Conservation (phyloP, 1,139 yeast species). For the Geotrichum siamense region DNA sequence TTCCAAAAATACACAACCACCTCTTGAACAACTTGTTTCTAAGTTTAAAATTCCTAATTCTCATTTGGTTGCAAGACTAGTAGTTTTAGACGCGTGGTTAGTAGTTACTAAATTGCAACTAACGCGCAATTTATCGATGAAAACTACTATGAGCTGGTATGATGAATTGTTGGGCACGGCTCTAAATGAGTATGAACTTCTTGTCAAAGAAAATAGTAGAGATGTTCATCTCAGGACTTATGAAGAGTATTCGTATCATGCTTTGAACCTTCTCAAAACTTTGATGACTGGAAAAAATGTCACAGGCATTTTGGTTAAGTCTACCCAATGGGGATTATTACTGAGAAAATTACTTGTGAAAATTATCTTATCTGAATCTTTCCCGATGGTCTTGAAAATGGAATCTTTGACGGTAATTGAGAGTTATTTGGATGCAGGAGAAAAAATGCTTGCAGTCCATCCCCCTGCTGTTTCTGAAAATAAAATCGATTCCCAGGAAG, state of each 20-base stretch:
- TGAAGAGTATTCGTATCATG: slow-evolving; percentile 6
- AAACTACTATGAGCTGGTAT: slow-evolving; percentile 14
- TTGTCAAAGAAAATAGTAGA: slow-evolving; percentile 6
- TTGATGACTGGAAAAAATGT: background rate
- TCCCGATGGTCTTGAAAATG: slow-evolving; percentile 2
- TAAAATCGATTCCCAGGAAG: slow-evolving; percentile 10
- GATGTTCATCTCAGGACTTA: slow-evolving; percentile 10
- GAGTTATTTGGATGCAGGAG: slow-evolving; percentile 4
- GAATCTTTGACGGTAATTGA: slow-evolving; percentile 1
- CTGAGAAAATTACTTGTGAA: slow-evolving; percentile 9
- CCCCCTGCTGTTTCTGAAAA: background rate
- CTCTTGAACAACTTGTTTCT: slow-evolving; percentile 14
- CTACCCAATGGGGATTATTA: slow-evolving; percentile 12
- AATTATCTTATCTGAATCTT: slow-evolving; percentile 1
- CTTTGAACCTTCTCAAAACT: slow-evolving; percentile 1
- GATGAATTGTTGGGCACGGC: slow-evolving; percentile 14
- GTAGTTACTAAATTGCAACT: slow-evolving; percentile 12
- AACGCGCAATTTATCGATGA: slow-evolving; percentile 9
- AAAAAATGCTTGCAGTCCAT: slow-evolving; percentile 5
- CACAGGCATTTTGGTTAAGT: slow-evolving; percentile 5
- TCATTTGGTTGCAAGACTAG: slow-evolving; percentile 13
- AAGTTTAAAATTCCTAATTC: slow-evolving; percentile 12
- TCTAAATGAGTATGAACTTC: slow-evolving; percentile 11
- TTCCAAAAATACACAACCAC: slow-evolving; percentile 14
- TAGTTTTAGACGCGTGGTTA: slow-evolving; percentile 14